A percentile compares a stretch with the other conserved stretches of the same genome.
phyloP scores from a whole-genome alignment of 306 rosid genomes.

The Rosa lucieae region DNA sequence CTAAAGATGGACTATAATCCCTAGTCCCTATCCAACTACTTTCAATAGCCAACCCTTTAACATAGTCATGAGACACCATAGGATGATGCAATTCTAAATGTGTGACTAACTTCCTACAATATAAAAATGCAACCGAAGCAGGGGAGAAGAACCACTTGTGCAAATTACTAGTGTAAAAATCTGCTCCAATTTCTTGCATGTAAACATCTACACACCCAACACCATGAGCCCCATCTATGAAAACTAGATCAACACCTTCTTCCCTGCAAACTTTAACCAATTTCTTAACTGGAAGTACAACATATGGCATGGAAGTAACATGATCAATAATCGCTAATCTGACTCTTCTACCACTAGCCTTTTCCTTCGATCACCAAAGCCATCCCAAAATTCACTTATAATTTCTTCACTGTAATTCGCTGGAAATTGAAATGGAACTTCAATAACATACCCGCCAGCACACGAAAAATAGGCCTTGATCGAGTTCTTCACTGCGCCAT shows the following conservation, averaged over 20 bases:
- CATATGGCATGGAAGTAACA: constrained; percentile 79
- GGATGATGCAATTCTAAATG: constrained; percentile 72
- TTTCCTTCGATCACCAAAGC: constrained; percentile 67
- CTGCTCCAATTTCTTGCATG: constrained; percentile 82
- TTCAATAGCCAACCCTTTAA: constrained; percentile 74
- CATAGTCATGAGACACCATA: constrained; percentile 82
- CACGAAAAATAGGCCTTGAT: constrained; percentile 76
- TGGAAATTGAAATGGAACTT: constrained; percentile 71
- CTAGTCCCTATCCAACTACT: constrained; percentile 92
- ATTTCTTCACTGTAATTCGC: constrained; percentile 60
- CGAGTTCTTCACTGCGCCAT: constrained; percentile 73
- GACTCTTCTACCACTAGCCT: constrained; percentile 52
- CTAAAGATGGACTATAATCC: constrained; percentile 88
- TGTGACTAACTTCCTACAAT: constrained; percentile 33
- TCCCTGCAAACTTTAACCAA: constrained; percentile 73
- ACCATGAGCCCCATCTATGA: constrained; percentile 63
- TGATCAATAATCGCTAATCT: constrained; percentile 82
- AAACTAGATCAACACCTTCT: constrained; percentile 80
- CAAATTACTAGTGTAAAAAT: constrained; percentile 77
- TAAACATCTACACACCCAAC: constrained; percentile 71
- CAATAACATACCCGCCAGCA: constrained; percentile 65
- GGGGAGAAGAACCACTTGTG: constrained; percentile 88
- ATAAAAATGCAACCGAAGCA: constrained; percentile 64
- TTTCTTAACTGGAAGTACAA: constrained; percentile 66
- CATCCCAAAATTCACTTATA: constrained; percentile 44